Conservation (phyloP, 495 filamentous ascomycete species). For the Viridothelium virens region DNA sequence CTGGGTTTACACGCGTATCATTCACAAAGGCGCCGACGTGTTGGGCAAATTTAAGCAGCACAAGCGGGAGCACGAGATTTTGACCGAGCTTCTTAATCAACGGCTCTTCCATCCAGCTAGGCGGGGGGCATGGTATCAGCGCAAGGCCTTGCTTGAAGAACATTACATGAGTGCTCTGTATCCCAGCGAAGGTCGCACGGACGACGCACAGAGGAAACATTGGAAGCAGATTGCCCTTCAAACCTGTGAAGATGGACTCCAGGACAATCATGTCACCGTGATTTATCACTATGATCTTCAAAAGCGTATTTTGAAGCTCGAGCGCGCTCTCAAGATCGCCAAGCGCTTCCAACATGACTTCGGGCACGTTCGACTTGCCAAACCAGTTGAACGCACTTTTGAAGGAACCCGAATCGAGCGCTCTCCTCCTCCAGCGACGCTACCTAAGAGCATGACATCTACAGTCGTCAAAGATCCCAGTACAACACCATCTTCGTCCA, state of each 20-base stretch:
- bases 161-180: conserved; percentile 74
- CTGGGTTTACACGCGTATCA: conserved; percentile 87
- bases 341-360: conserved; percentile 91
- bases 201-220: conserved; percentile 64
- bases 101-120: conserved; percentile 76
- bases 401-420: conserved; percentile 68
- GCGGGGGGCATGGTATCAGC: conserved; percentile 90
- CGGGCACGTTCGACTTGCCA: conserved; percentile 65
- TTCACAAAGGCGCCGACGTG: conserved; percentile 79
- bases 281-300: conserved; percentile 93
- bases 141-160: conserved; percentile 89
- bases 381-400: conserved; percentile 65
- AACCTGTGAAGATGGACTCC: conserved; percentile 82
- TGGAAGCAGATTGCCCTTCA: conserved; percentile 71
- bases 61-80: conserved; percentile 63
- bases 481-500: conserved; percentile 20
- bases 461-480: neutral
- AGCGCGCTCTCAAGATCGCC: conserved; percentile 73
- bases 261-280: conserved; percentile 80
- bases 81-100: conserved; percentile 71
- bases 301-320: conserved; percentile 83
- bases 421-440: conserved; percentile 27
- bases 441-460: neutral
- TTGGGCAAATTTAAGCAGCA: conserved; percentile 77
- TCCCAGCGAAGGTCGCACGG: conserved; percentile 43